phyloP scores from a whole-genome alignment of 805 yeast species.

The Nakazawaea pomicola region DNA sequence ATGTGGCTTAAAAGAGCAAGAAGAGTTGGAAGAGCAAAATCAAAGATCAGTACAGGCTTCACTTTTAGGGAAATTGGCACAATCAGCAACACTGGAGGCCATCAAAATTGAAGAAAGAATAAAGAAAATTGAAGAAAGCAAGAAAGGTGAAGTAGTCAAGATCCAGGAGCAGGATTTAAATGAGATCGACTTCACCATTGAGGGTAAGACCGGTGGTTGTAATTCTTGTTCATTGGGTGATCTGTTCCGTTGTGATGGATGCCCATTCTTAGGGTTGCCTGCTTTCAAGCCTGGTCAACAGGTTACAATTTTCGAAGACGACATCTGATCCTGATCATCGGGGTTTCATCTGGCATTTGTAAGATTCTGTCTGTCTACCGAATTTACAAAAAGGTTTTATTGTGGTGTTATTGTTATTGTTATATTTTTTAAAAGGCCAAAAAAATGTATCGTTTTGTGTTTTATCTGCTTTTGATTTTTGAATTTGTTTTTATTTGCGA shows the following conservation, averaged over 20 bases:
- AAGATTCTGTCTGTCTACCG: no score
- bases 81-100: constrained; percentile 49
- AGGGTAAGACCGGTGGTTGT: constrained; percentile 96
- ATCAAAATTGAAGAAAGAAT: constrained; percentile 47
- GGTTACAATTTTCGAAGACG: constrained; percentile 29
- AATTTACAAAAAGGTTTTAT: no score
- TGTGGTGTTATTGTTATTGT: no score
- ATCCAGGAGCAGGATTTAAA: constrained; percentile 67
- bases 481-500: no score
- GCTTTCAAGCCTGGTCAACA: constrained; percentile 98
- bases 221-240: constrained; percentile 97
- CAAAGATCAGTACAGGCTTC: constrained; percentile 40
- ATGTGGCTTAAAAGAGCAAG: constrained; percentile 90
- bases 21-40: constrained; percentile 54
- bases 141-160: constrained; percentile 33
- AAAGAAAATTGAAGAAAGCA: constrained; percentile 20
- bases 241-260: constrained; percentile 97
- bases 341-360: background rate
- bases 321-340: constrained; percentile 1
- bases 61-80: constrained; percentile 42
- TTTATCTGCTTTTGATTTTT: no score
- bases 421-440: no score
- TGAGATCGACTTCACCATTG: constrained; percentile 93
- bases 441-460: no score
- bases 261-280: constrained; percentile 95